A percentile compares a stretch with the other conserved stretches of the same genome.
Conservation (phyloP, 1,139 yeast genomes). For the Lizanozyma gosingica region DNA sequence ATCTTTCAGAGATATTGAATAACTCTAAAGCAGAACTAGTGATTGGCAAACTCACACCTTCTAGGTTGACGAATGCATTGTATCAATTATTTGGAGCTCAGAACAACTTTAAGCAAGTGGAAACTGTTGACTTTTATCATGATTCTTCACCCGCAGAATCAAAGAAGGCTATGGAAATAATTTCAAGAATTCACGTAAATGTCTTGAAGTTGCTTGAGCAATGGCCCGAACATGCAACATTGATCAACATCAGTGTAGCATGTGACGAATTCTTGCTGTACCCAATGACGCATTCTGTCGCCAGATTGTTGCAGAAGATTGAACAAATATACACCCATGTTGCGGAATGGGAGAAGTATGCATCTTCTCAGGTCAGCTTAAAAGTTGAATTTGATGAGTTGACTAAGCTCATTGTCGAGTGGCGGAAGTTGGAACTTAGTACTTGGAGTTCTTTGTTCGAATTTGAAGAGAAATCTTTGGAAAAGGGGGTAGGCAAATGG, state of each 20-base stretch:
- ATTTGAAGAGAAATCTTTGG: conserved; percentile 51
- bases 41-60: conserved; percentile 18
- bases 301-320: conserved; percentile 67
- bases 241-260: conserved; percentile 59
- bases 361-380: conserved; percentile 69
- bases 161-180: conserved; percentile 44
- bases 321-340: conserved; percentile 80
- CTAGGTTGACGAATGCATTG: conserved; percentile 37
- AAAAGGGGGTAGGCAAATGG: conserved; percentile 61
- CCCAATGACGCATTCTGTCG: conserved; percentile 65
- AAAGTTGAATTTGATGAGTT: conserved; percentile 45
- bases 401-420: conserved; percentile 65
- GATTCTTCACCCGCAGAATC: conserved; percentile 60
- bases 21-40: conserved; percentile 13
- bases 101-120: conserved; percentile 11
- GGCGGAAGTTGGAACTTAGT: conserved; percentile 83
- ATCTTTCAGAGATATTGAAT: conserved; percentile 18
- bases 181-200: conserved; percentile 39
- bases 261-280: conserved; percentile 57
- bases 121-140: conserved; percentile 53
- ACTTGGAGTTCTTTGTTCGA: conserved; percentile 77
- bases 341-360: conserved; percentile 92
- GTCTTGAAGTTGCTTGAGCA: conserved; percentile 44
- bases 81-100: conserved; percentile 23
- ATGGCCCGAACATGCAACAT: conserved; percentile 96